Base-by-base conservation (phyloP, 148 eudicot species). In the Heliamphora exappendiculata region DNA sequence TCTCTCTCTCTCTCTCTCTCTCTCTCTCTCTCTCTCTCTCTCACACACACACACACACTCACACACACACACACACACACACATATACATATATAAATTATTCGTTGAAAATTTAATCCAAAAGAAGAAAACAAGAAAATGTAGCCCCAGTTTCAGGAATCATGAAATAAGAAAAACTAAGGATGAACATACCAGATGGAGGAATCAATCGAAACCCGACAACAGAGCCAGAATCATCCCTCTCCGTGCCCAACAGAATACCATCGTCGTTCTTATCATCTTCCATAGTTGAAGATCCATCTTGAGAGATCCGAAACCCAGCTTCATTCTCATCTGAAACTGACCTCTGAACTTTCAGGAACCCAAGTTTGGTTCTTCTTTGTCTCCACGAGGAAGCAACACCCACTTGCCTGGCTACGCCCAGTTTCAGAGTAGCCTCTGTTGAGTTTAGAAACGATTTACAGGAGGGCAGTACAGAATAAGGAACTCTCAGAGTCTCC, bases 141-240 rank as follows among this genome's bases (percentile, higher is more conserved):
- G 37, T n/a, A n/a, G 33, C 33, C n/a, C 3, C 39, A 16, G 33
- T 31, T 31, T 4, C 20, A 12, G 0, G 0, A 14, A 60, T 12
- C 4, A 60, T 13, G 6, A 60, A 58, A 13, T 36, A 14, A 60
- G 31, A 58, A 28, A 28, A 58, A 24, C 33, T 28, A 62, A 5
- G 11, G 16, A 7, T 0, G 31, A 19, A 49, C 24, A 5, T 78
- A 87, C 95, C 90, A 77, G 91, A 69, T 26, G 82, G 88, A 73
- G 91, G 74, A 80, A 70, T 73, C 77, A 90, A 82, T 9, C 80
- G 87, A 83, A 90, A 87, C 24, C 84, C 91, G 81, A 88, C 91
- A 80, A 91, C 81, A 70, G 97, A 85, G 37, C 86, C 93, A 81
- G 90, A 79, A 54, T 49, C 79, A 73, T 88, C 91, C n/a, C 79